Percentiles rank a stretch among this genome's conserved stretches.
Evolutionary conservation across 2,329 filamentous ascomycete genomes (phyloP).

Genomic region (Arthrobotrys sinensis): DNA sequence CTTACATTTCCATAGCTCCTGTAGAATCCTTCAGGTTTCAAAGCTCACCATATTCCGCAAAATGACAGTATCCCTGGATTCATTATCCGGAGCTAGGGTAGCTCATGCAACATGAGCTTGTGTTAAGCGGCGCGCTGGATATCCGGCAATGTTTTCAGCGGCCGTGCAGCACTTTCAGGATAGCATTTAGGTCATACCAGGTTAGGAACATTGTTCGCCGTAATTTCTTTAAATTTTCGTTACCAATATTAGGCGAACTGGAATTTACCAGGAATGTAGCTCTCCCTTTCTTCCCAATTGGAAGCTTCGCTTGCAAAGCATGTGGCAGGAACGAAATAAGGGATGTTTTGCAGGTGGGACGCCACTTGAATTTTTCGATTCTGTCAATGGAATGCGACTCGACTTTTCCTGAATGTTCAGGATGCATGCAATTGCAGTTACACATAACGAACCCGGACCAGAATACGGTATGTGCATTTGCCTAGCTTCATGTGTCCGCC

Average conservation of each 20-base stretch:
- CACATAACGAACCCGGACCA: constrained; percentile 1
- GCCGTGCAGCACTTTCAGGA: not conserved
- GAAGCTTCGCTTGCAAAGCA: constrained; percentile 1
- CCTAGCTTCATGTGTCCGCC: not conserved
- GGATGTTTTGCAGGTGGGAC: not conserved
- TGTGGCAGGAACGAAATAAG: not conserved
- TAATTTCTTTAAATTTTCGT: constrained; percentile 8
- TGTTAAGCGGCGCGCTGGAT: not conserved
- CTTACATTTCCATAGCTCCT: constrained; percentile 15
- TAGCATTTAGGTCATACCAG: constrained; percentile 6
- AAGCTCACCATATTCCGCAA: constrained; percentile 19
- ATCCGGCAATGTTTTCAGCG: constrained; percentile 19
- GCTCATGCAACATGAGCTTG: constrained; percentile 2
- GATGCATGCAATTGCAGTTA: not conserved
- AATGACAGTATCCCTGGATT: constrained; percentile 9
- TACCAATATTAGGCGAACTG: constrained; percentile 4
- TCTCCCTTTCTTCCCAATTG: constrained; percentile 11
- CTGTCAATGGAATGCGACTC: constrained; percentile 6
- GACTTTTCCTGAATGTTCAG: not conserved
- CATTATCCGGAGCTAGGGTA: constrained; percentile 5
- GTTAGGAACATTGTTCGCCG: constrained; percentile 19
- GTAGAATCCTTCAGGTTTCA: not conserved
- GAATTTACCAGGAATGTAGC: constrained; percentile 18
- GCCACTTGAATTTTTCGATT: constrained; percentile 17
- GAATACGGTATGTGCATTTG: constrained; percentile 6